Conservation (phyloP, 73 alveolate genomes). For the Tetrahymena elliotti region DNA sequence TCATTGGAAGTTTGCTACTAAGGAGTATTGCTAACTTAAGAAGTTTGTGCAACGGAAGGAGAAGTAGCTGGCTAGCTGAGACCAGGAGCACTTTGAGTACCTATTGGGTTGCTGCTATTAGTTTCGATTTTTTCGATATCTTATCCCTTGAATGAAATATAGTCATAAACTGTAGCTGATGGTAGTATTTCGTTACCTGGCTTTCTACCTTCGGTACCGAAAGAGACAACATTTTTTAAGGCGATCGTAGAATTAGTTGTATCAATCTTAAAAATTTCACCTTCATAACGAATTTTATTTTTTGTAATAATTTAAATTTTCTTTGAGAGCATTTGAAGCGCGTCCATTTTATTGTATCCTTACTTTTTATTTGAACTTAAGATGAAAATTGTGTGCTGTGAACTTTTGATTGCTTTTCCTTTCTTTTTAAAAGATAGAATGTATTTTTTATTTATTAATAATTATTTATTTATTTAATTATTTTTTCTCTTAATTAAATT, state of each 20-base stretch:
- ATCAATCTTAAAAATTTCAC: constrained; percentile 27
- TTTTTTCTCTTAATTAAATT: neutral
- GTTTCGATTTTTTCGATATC: neutral
- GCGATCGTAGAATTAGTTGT: constrained; percentile 29
- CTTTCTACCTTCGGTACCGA: constrained; percentile 43
- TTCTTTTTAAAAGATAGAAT: neutral
- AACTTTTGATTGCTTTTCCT: neutral
- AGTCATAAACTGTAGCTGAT: neutral
- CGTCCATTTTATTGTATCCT: neutral
- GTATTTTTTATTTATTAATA: neutral
- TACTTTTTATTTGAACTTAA: neutral
- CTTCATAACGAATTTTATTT: constrained; percentile 37
- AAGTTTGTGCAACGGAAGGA: neutral
- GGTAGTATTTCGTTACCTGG: constrained; percentile 46
- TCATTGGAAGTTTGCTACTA: neutral
- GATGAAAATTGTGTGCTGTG: neutral
- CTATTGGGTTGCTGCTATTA: neutral
- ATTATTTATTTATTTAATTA: neutral
- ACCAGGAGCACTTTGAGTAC: neutral
- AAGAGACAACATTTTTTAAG: constrained; percentile 33
- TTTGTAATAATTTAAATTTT: constrained; percentile 21
- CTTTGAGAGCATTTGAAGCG: neutral
- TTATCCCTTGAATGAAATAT: neutral
- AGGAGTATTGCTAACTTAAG: neutral
- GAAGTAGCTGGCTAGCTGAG: neutral